Conservation (phyloP, 2,329 filamentous ascomycete species). For the Ophiostoma tasmaniense region DNA sequence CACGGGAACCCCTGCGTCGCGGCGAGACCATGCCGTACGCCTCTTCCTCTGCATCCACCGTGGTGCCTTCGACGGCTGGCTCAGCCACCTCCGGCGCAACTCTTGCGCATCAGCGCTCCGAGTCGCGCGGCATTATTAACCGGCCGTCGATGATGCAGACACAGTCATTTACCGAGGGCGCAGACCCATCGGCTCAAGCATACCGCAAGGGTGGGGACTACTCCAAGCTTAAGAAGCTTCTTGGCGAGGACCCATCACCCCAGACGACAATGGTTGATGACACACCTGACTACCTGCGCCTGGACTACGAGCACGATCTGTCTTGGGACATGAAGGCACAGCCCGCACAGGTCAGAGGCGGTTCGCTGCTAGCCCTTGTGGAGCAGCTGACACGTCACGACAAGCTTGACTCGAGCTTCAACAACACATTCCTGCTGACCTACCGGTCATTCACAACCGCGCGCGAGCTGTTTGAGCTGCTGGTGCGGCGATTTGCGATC, state of each 20-base stretch:
- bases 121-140: slow-evolving; percentile 43
- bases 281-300: slow-evolving; percentile 70
- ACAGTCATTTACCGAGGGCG: slow-evolving; percentile 57
- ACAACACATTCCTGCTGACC: slow-evolving; percentile 94
- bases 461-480: slow-evolving; percentile 80
- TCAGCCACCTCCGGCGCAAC: slow-evolving; percentile 9
- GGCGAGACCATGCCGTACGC: slow-evolving; percentile 50
- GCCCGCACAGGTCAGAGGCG: slow-evolving; percentile 72
- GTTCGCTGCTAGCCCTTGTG: slow-evolving; percentile 78
- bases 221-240: slow-evolving; percentile 57
- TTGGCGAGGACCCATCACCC: slow-evolving; percentile 55
- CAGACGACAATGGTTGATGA: slow-evolving; percentile 55
- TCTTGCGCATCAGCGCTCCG: slow-evolving; percentile 44
- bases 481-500: slow-evolving; percentile 85
- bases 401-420: slow-evolving; percentile 89
- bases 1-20: slow-evolving; percentile 46
- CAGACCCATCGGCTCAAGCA: slow-evolving; percentile 37
- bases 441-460: slow-evolving; percentile 93
- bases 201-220: slow-evolving; percentile 53
- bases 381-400: slow-evolving; percentile 95
- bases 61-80: slow-evolving; percentile 5
- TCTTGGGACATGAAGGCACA: slow-evolving; percentile 79
- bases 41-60: slow-evolving; percentile 22
- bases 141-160: slow-evolving; percentile 44
- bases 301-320: slow-evolving; percentile 83